Base-by-base conservation (phyloP, 192 early-diverging fungal genomes). In the Irineochytrium annulatum region DNA sequence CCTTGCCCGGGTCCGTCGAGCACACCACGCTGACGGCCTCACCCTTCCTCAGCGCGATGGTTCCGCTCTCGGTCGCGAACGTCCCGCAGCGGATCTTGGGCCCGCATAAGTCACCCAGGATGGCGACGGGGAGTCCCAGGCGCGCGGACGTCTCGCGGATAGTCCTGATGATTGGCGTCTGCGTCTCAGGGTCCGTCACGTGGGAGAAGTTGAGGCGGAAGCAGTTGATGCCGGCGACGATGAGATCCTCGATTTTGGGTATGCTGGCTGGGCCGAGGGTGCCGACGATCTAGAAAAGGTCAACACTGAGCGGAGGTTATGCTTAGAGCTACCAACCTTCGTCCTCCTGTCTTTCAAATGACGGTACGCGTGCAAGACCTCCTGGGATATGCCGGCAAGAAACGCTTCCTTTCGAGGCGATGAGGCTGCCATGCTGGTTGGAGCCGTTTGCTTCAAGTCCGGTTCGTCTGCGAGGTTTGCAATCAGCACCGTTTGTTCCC, bases 201-300 rank as follows among this genome's bases (percentile, higher is more conserved):
- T 82, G 79, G 1, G 70, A 76, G 52, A 82, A 82, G 63, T 82
- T 82, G 16, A 82, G 53, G 22, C 80, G 65, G 58, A 82, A 82
- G 31, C 69, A 58, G 55, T 82, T 82, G 34, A 82, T 58, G 11
- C 78, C 78, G n/a, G 78, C 75, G 14, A 61, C 2, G 17, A 80
- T 78, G 29, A 78, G 65, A 49, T 80, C 59, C 34, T 48, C 29
- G n/a, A 82, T 77, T 59, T 70, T 75, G 22, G 75, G 73, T 22
- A 66, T 30, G 3, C 72, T 75, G n/a, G 78, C 78, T 0, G 80
- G 80, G 27, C 80, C 80, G 22, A 82, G 76, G 1, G 80, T 82
- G 2, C 55, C 79, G 20, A 82, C 80, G 29, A 82, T 81, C 48
- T 78, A n/a, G n/a, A n/a, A n/a, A n/a, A n/a, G n/a, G n/a, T n/a